These are phyloP conservation scores for Crepidotus variabilis DNA, from an alignment of 768 basidiomycete species.

Conservation along the genomic window DNA sequence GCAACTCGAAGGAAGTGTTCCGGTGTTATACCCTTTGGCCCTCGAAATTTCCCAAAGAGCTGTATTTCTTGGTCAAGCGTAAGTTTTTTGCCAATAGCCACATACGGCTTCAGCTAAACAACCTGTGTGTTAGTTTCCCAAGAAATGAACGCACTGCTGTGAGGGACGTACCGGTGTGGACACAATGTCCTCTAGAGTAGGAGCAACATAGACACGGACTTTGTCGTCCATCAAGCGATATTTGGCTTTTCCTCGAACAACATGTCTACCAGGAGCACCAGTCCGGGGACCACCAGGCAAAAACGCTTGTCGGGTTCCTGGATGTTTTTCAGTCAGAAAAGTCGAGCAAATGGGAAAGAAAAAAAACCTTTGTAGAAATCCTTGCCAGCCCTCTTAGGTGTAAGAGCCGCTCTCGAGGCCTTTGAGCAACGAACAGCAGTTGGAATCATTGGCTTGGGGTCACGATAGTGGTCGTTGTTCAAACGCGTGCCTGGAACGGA, in stretches of 20 bases:
- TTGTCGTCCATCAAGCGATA: slow-evolving; percentile 79
- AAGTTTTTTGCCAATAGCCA: slow-evolving; percentile 42
- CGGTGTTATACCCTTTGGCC: slow-evolving; percentile 36
- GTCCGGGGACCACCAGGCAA: slow-evolving; percentile 85
- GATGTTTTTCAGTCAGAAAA: background rate
- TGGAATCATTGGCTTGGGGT: slow-evolving; percentile 51
- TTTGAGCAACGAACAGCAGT: slow-evolving; percentile 71
- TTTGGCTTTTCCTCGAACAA: slow-evolving; percentile 71
- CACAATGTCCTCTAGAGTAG: slow-evolving; percentile 61
- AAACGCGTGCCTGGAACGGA: background rate
- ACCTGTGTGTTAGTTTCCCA: background rate
- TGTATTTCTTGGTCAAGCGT: slow-evolving; percentile 28
- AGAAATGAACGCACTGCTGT: background rate
- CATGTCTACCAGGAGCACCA: slow-evolving; percentile 85
- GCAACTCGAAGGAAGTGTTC: slow-evolving; percentile 40
- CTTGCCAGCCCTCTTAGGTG: slow-evolving; percentile 87
- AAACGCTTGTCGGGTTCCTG: slow-evolving; percentile 80
- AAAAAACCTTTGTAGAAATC: slow-evolving; percentile 92
- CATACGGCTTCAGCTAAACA: slow-evolving; percentile 68
- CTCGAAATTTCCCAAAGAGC: slow-evolving; percentile 35
- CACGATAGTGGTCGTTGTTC: background rate
- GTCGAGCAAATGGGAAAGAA: background rate
- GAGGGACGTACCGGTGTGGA: slow-evolving; percentile 47
- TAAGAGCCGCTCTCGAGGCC: slow-evolving; percentile 80
- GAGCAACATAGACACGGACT: slow-evolving; percentile 82